Conservation (phyloP, 2,329 filamentous ascomycete species). For the Rutstroemia sp. region DNA sequence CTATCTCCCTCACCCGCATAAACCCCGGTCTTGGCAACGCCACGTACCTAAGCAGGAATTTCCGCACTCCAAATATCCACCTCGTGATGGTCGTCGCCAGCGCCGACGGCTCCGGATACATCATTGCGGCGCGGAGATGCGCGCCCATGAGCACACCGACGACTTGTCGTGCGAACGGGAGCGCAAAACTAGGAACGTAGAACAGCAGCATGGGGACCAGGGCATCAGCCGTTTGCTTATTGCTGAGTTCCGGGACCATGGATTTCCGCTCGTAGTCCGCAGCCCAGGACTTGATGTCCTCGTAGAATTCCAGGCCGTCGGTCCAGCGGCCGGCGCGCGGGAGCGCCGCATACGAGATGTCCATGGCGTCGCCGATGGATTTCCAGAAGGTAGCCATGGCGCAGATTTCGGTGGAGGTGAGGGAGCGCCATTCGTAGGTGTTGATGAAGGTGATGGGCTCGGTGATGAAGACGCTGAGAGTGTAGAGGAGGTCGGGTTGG, state of each 20-base stretch:
- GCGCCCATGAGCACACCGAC: conserved; percentile 57
- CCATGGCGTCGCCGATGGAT: conserved; percentile 61
- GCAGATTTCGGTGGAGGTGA: conserved; percentile 61
- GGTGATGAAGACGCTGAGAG: conserved; percentile 55
- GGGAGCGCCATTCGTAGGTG: conserved; percentile 61
- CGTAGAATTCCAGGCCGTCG: conserved; percentile 45
- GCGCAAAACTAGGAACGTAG: conserved; percentile 39
- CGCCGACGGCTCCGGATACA: conserved; percentile 39
- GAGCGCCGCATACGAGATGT: conserved; percentile 42
- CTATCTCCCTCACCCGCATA: conserved; percentile 33
- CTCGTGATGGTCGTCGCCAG: conserved; percentile 36
- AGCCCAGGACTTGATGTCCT: conserved; percentile 42
- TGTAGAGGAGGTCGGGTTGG: conserved; percentile 59
- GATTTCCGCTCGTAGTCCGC: conserved; percentile 48
- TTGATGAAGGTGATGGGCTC: conserved; percentile 59
- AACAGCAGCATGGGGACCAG: conserved; percentile 55
- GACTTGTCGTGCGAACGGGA: conserved; percentile 41
- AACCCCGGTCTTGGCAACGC: conserved; percentile 45
- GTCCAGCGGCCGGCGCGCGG: conserved; percentile 31
- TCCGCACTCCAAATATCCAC: conserved; percentile 42
- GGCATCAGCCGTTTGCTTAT: conserved; percentile 47
- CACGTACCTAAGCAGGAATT: conserved; percentile 49
- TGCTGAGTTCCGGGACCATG: conserved; percentile 48
- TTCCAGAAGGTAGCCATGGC: conserved; percentile 67
- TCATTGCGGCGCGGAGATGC: conserved; percentile 56